These are phyloP conservation scores for Peronospora belbahrii DNA, from an alignment of 352 stramenopile genomes.

Conservation along the genomic window DNA sequence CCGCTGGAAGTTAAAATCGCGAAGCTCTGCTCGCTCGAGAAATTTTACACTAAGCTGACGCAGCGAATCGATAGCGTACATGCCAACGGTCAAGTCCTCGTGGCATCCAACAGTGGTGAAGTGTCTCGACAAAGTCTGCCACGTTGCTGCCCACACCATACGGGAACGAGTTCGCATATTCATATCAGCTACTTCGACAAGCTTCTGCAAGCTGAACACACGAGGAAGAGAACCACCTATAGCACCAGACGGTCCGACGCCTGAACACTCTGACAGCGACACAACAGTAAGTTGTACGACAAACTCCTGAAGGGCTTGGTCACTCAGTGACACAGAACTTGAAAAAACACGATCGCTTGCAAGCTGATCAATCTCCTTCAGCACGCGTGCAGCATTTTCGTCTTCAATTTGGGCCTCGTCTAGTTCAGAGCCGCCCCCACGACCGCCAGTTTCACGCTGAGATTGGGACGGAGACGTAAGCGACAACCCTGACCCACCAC, in stretches of 20 bases:
- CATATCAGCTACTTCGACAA: constrained; percentile 99
- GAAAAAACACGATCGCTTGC: constrained; percentile 89
- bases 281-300: constrained; percentile 87
- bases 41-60: constrained; percentile 99
- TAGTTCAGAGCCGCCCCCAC: constrained; percentile 20
- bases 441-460: constrained; percentile 34
- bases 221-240: constrained; percentile 65
- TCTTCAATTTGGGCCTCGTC: constrained; percentile 73
- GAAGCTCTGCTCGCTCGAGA: constrained; percentile 96
- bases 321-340: constrained; percentile 74
- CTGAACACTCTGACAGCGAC: constrained; percentile 85
- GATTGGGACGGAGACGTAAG: constrained; percentile 41
- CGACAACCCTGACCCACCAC: constrained; percentile 20
- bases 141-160: constrained; percentile 98
- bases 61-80: constrained; percentile 99
- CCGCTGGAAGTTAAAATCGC: constrained; percentile 98
- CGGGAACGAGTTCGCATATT: constrained; percentile 97
- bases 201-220: constrained; percentile 97
- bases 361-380: constrained; percentile 78
- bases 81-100: constrained; percentile 93
- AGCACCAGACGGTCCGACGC: constrained; percentile 25
- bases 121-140: constrained; percentile 93
- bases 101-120: constrained; percentile 96
- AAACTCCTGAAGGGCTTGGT: constrained; percentile 83
- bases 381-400: constrained; percentile 75